Base-by-base conservation (phyloP, 768 basidiomycete species). In the Russula sp. region DNA sequence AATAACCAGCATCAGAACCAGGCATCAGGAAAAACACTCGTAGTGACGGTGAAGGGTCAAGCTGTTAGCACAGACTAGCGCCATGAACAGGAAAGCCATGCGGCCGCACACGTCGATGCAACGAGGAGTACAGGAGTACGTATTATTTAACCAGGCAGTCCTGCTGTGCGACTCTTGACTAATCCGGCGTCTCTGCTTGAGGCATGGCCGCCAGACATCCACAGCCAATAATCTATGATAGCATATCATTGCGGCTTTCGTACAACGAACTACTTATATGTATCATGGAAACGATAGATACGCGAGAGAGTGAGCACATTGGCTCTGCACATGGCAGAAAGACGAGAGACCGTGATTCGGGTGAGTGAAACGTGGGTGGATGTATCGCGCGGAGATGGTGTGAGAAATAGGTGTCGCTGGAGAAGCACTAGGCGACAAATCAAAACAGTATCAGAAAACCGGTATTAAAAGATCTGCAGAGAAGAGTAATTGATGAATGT, bases 371-470 rank as follows among this genome's bases (percentile, higher is more conserved):
- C 20, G 7, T 27, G 35, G 32, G 31, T 54, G 52, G 31, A 49
- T 55, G 63, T 64, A 64, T 64, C 63, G 63, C 63, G 16, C 32
- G 11, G 52, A 40, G 47, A 9, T 40, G 51, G 35, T 2, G 18
- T 55, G 40, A 20, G 48, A 49, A 34, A 22, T 42, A 60, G 58
- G 63, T 64, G 39, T 64, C 63, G 63, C 63, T 5, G 34, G 54
- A 44, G n/a, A 44, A 37, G 44, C 14, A 56, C 37, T 31, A 45
- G 40, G 44, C 37, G 65, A 62, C 55, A 56, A 55, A 52, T 35
- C 61, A 48, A 50, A 62, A 53, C 20, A 63, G 55, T 58, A 44
- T 47, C 58, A 50, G 44, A 62, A 31, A 55, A 62, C 31, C 40
- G 49, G 42, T 35, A 44, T 32, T 22, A 63, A 48, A 48, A 22